Evolutionary conservation across 225 moss, liverwort and hornwort genomes (phyloP).

Genomic region (Rhytidiadelphus loreus): DNA sequence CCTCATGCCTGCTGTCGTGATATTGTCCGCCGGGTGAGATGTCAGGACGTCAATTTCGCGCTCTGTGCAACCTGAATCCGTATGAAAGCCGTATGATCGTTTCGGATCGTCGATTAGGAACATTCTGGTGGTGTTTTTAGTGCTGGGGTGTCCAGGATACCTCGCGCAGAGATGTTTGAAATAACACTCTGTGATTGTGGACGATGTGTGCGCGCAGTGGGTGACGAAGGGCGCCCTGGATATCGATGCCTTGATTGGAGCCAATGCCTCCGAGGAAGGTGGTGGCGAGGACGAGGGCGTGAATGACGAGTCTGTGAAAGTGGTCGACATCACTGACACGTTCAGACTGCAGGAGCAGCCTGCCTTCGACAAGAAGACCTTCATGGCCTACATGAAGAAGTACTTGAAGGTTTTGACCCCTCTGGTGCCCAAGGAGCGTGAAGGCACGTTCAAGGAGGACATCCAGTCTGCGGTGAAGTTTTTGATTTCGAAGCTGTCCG

Average conservation of each 20-base stretch:
- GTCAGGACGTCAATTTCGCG: not conserved
- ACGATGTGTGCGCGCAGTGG: constrained; percentile 33
- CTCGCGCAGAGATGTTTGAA: too few species aligned
- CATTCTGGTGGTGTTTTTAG: not conserved
- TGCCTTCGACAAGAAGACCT: constrained; percentile 70
- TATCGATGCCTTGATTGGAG: constrained; percentile 66
- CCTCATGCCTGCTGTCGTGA: not conserved
- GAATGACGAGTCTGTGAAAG: constrained; percentile 47
- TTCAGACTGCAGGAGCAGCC: constrained; percentile 98
- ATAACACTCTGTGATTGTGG: not conserved
- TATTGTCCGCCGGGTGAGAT: not conserved
- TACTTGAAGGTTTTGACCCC: constrained; percentile 60
- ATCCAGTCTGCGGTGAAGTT: constrained; percentile 63
- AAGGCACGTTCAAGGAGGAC: constrained; percentile 44
- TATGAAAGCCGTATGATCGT: not conserved
- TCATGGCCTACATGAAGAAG: constrained; percentile 61
- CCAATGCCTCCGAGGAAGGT: constrained; percentile 85
- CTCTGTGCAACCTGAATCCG: not conserved
- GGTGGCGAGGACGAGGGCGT: constrained; percentile 70
- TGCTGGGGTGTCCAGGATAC: not conserved
- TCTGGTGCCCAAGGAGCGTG: constrained; percentile 39
- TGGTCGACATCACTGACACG: constrained; percentile 82
- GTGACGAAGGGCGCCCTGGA: constrained; percentile 34
- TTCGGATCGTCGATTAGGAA: not conserved
- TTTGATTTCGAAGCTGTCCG: constrained; percentile 43